Conservation (phyloP, 2,329 filamentous ascomycete genomes). For the Diaporthe caulivora region DNA sequence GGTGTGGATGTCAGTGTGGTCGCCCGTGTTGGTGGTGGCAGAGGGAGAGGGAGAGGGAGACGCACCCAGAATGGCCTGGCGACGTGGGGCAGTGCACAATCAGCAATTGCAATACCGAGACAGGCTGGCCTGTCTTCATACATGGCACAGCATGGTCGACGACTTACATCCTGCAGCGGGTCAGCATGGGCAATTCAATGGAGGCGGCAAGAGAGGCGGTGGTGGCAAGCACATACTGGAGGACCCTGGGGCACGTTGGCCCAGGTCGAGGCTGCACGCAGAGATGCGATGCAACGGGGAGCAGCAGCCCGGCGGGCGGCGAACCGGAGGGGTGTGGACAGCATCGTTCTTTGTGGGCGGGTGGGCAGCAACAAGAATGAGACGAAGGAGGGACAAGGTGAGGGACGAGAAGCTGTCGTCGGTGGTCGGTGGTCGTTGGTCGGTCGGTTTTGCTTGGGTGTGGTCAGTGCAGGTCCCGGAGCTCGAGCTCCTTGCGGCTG, state of each 20-base stretch:
- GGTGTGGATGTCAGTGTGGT: not conserved
- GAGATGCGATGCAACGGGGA: slow-evolving; percentile 55
- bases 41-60: slow-evolving; percentile 41
- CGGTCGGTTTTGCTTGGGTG: not conserved
- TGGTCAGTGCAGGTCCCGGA: too few relatives aligned
- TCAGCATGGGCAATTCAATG: slow-evolving; percentile 28
- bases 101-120: slow-evolving; percentile 37
- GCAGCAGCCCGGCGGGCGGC: slow-evolving; percentile 61
- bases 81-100: slow-evolving; percentile 44
- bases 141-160: not conserved
- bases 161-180: slow-evolving; percentile 42
- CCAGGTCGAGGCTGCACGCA: slow-evolving; percentile 83
- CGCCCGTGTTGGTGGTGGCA: slow-evolving; percentile 41
- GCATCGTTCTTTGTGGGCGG: slow-evolving; percentile 56
- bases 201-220: slow-evolving; percentile 50
- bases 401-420: not conserved
- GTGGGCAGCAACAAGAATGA: not conserved
- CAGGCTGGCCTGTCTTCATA: not conserved
- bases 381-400: not conserved
- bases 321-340: slow-evolving; percentile 65
- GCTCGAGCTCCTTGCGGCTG: not conserved
- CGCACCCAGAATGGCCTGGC: slow-evolving; percentile 82
- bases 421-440: too few relatives aligned
- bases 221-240: slow-evolving; percentile 55
- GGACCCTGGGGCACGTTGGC: slow-evolving; percentile 92